A percentile compares a stretch with the other conserved stretches of the same genome.
Evolutionary conservation across 495 filamentous ascomycete genomes (phyloP).

Genomic region (Penicillium turbatum): DNA sequence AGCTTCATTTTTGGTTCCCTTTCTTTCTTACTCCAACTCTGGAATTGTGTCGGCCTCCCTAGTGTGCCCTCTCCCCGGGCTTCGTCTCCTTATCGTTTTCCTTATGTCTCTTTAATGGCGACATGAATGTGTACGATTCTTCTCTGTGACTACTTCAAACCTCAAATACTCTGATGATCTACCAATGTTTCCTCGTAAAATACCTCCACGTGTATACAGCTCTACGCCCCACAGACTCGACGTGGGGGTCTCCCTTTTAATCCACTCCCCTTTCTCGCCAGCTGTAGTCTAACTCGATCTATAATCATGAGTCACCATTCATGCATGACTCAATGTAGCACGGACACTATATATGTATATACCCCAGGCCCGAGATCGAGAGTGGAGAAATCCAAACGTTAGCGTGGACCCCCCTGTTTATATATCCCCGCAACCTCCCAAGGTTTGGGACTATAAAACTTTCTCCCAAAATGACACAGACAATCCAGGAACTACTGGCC

Average conservation of each 20-base stretch:
- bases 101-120: slow-evolving; percentile 25
- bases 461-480: slow-evolving; percentile 23
- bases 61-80: slow-evolving; percentile 4
- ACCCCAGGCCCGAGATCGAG: background rate
- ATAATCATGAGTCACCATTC: background rate
- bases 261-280: too few species aligned
- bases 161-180: slow-evolving; percentile 6
- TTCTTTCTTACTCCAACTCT: slow-evolving; percentile 15
- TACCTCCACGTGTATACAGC: background rate
- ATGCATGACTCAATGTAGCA: slow-evolving; percentile 2
- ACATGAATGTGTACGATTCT: slow-evolving; percentile 29
- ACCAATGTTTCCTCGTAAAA: background rate
- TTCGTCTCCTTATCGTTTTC: slow-evolving; percentile 10
- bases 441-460: too few species aligned
- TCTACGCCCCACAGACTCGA: background rate
- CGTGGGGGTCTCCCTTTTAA: background rate
- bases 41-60: slow-evolving; percentile 16
- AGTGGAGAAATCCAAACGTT: background rate
- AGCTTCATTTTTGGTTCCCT: slow-evolving; percentile 13
- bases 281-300: background rate
- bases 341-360: background rate
- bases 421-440: slow-evolving; percentile 1
- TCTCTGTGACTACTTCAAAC: slow-evolving; percentile 17
- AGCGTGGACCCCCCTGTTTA: background rate
- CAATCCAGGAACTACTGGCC: slow-evolving; percentile 29